phyloP scores from a whole-genome alignment of 148 eudicot genomes.

The Rhododendron vialii region DNA sequence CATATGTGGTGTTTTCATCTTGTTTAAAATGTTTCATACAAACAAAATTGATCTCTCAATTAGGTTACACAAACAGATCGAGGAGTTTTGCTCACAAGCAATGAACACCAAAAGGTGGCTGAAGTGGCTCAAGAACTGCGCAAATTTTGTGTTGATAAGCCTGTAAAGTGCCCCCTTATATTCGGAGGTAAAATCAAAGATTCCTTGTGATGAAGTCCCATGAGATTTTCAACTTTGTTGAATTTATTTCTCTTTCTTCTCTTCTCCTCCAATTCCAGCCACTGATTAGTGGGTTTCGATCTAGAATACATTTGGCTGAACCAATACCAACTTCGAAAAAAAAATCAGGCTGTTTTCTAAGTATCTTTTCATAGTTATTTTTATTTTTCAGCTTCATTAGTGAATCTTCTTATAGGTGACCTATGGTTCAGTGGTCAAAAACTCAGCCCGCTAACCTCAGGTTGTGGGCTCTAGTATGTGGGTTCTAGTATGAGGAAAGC shows the following conservation, averaged over 20 bases:
- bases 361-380: background rate
- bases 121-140: slow-evolving; percentile 65
- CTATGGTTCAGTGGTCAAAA: background rate
- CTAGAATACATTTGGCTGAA: background rate
- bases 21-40: background rate
- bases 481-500: background rate
- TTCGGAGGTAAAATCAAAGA: slow-evolving; percentile 66
- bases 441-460: background rate
- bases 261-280: background rate
- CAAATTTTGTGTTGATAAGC: slow-evolving; percentile 68
- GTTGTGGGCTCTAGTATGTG: background rate
- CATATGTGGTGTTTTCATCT: background rate
- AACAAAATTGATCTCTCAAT: slow-evolving; percentile 12
- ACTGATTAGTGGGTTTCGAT: background rate
- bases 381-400: background rate
- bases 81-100: slow-evolving; percentile 60
- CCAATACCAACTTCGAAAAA: background rate
- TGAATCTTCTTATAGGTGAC: background rate
- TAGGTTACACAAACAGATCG: slow-evolving; percentile 76
- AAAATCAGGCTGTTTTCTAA: background rate
- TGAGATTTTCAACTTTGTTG: background rate
- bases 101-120: slow-evolving; percentile 72
- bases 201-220: background rate
- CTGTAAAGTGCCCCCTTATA: slow-evolving; percentile 85
- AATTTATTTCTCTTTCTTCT: background rate